Conservation (phyloP, 2,329 filamentous ascomycete genomes). For the Macrophomina pseudophaseolina region DNA sequence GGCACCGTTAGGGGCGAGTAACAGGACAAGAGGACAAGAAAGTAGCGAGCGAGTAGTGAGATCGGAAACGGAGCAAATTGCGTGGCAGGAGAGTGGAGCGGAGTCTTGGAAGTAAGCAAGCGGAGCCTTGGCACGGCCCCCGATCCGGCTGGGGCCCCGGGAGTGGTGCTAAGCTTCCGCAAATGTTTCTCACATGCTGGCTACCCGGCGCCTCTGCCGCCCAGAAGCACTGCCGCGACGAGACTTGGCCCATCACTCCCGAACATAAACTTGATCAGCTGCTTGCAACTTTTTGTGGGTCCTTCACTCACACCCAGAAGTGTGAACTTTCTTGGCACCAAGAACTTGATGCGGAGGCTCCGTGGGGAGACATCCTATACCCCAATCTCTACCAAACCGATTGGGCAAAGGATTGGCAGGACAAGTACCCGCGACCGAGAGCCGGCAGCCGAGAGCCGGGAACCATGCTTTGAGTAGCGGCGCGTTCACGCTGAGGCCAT, state of each 20-base stretch:
- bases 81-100: conserved; percentile 4
- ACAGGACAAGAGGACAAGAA: conserved; percentile 5
- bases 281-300: conserved; percentile 5
- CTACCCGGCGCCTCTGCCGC: conserved; percentile 13
- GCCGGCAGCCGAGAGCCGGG: too few relatives aligned
- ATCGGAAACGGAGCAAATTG: not conserved
- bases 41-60: not conserved
- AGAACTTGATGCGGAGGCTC: conserved; percentile 10
- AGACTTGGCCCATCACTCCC: conserved; percentile 10
- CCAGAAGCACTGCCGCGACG: not conserved
- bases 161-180: not conserved
- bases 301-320: not conserved
- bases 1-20: not conserved
- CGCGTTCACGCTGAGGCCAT: not conserved
- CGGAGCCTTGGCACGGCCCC: conserved; percentile 13
- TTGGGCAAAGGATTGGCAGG: not conserved
- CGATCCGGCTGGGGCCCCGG: not conserved
- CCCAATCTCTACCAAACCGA: not conserved
- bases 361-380: not conserved
- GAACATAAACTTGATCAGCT: conserved; percentile 3
- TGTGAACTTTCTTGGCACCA: not conserved
- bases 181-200: not conserved
- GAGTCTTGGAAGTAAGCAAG: conserved; percentile 14
- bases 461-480: not conserved
- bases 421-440: not conserved